Conservation (phyloP, 108 stramenopile genomes). For the Fistulifera pelliculosa region DNA sequence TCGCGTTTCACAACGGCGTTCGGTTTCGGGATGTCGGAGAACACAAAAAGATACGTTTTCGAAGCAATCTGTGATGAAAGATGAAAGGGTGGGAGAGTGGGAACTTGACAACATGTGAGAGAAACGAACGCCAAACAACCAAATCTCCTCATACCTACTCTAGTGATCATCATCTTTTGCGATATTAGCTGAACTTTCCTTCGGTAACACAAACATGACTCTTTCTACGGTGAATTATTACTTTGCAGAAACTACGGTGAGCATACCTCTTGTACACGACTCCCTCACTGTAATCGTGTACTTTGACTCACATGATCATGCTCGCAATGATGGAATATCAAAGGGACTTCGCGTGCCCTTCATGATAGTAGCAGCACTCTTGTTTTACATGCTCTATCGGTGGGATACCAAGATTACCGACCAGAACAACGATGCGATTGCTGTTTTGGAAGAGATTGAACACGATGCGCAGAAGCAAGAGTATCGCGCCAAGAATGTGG, state of each 20-base stretch:
- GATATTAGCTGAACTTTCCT: no score
- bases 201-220: constrained; percentile 27
- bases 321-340: no score
- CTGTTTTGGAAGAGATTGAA: background rate
- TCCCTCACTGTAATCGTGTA: background rate
- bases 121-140: no score
- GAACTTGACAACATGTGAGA: no score
- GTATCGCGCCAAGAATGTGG: background rate
- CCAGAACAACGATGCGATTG: background rate
- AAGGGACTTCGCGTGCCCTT: constrained; percentile 23
- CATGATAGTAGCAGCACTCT: constrained; percentile 18
- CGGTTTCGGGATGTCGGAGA: no score
- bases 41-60: background rate
- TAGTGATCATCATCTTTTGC: no score
- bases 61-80: no score
- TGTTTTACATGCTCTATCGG: constrained; percentile 8
- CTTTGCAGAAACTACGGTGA: constrained; percentile 23
- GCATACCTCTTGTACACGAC: constrained; percentile 4
- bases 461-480: background rate
- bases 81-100: no score
- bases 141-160: no score
- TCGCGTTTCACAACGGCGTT: no score
- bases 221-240: constrained; percentile 29
- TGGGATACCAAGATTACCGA: constrained; percentile 10
- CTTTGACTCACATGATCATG: constrained; percentile 1